Evolutionary conservation across 148 eudicot genomes (phyloP).

Genomic region (Silene conica): DNA sequence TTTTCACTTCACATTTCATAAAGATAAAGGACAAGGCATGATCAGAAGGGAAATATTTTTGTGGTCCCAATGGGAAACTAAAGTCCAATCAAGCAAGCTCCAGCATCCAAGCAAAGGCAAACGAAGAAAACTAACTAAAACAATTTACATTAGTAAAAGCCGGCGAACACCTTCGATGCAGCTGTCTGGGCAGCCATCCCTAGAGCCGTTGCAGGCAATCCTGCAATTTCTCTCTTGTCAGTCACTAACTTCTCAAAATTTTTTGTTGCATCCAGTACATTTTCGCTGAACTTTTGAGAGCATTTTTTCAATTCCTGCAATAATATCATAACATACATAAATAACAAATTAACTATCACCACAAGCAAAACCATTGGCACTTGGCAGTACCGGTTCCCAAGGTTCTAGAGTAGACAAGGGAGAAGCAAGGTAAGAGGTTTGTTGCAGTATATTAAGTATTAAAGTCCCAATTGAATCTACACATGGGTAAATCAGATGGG

Average conservation of each 20-base stretch:
- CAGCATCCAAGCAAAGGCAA: not conserved
- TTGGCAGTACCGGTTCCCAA: not conserved
- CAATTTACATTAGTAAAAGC: not conserved
- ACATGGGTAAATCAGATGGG: too few relatives aligned
- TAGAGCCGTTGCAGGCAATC: constrained; percentile 84
- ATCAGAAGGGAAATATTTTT: not conserved
- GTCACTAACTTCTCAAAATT: constrained; percentile 81
- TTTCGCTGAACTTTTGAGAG: constrained; percentile 81
- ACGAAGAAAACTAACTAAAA: constrained; percentile 3
- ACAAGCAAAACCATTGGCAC: not conserved
- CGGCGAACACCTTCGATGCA: constrained; percentile 62
- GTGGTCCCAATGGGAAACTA: not conserved
- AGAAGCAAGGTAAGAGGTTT: not conserved
- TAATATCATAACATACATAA: not conserved
- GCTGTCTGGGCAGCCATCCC: constrained; percentile 98
- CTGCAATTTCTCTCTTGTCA: constrained; percentile 85
- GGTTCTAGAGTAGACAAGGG: not conserved
- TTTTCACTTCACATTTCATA: not conserved
- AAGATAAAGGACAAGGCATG: not conserved
- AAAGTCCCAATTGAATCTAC: not conserved
- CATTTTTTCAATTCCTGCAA: constrained; percentile 77
- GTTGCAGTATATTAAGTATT: not conserved
- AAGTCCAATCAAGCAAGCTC: not conserved
- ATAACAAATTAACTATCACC: not conserved
- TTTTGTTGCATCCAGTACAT: constrained; percentile 95